phyloP scores from a whole-genome alignment of 2,329 filamentous ascomycete genomes.

The Leptographium procerum region DNA sequence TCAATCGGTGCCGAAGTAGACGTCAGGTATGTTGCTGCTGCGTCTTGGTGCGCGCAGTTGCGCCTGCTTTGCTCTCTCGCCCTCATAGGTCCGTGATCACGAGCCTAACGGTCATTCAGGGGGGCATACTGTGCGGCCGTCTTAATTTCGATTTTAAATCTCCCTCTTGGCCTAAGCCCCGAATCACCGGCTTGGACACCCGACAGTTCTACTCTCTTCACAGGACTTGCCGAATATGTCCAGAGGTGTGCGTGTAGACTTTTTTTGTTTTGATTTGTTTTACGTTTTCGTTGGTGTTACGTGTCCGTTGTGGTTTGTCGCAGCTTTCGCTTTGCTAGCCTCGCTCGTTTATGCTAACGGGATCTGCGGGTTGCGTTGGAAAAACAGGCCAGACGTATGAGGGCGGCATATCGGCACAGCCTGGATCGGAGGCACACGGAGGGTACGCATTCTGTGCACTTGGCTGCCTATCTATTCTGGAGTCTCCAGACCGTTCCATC shows the following conservation, averaged over 20 bases:
- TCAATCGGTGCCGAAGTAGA: slow-evolving; percentile 82
- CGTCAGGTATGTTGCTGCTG: slow-evolving; percentile 49
- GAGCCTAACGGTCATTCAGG: slow-evolving; percentile 30
- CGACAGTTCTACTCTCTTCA: slow-evolving; percentile 54
- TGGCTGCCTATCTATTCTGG: slow-evolving; percentile 77
- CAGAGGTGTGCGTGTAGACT: slow-evolving; percentile 55
- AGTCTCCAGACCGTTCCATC: slow-evolving; percentile 63
- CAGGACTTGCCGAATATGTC: slow-evolving; percentile 68
- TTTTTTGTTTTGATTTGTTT: no score
- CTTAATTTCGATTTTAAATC: slow-evolving; percentile 65
- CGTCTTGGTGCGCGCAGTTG: background rate
- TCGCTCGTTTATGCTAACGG: background rate
- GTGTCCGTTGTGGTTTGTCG: background rate
- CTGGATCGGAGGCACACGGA: slow-evolving; percentile 84
- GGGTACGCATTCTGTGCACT: slow-evolving; percentile 94
- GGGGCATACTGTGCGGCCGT: slow-evolving; percentile 88
- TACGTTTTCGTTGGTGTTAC: background rate
- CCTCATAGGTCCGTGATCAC: background rate
- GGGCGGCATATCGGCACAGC: slow-evolving; percentile 79
- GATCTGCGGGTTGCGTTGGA: background rate
- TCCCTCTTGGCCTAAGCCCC: slow-evolving; percentile 67
- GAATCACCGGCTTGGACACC: slow-evolving; percentile 56
- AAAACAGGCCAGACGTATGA: slow-evolving; percentile 76
- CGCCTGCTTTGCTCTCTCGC: background rate
- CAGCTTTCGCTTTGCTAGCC: background rate